phyloP scores from a whole-genome alignment of 2,329 filamentous ascomycete species.

The Clonostachys sp. region DNA sequence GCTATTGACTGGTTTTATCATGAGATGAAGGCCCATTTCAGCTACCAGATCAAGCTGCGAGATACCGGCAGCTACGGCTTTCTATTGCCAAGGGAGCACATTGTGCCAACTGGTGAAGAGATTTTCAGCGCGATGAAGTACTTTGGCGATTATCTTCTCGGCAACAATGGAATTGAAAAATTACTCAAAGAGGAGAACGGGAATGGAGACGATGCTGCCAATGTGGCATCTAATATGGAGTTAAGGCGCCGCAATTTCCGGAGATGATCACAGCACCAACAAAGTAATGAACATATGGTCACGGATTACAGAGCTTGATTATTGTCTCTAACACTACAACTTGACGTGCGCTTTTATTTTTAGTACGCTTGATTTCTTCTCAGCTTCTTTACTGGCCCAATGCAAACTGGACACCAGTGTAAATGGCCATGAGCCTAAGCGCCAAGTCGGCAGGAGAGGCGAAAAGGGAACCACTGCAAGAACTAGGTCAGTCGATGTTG shows the following conservation, averaged over 20 bases:
- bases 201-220: slow-evolving; percentile 8
- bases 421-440: slow-evolving; percentile 38
- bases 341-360: neutral
- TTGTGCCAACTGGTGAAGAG: slow-evolving; percentile 86
- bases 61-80: slow-evolving; percentile 96
- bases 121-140: slow-evolving; percentile 79
- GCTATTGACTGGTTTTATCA: slow-evolving; percentile 96
- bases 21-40: slow-evolving; percentile 74
- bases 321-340: neutral
- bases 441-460: slow-evolving; percentile 25
- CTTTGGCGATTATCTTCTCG: slow-evolving; percentile 74
- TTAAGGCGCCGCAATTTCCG: slow-evolving; percentile 19
- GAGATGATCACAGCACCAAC: slow-evolving; percentile 7
- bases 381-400: slow-evolving; percentile 11
- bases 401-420: slow-evolving; percentile 31
- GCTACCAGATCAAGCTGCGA: slow-evolving; percentile 90
- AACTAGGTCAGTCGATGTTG: slow-evolving; percentile 8
- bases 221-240: slow-evolving; percentile 12
- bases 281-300: neutral
- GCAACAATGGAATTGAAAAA: slow-evolving; percentile 62
- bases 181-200: slow-evolving; percentile 4
- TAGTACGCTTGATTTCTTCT: neutral
- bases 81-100: slow-evolving; percentile 78
- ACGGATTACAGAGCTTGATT: neutral
- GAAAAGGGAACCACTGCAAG: slow-evolving; percentile 25